Conservation (phyloP, 129 eudicot genomes). For the Centella asiatica region DNA sequence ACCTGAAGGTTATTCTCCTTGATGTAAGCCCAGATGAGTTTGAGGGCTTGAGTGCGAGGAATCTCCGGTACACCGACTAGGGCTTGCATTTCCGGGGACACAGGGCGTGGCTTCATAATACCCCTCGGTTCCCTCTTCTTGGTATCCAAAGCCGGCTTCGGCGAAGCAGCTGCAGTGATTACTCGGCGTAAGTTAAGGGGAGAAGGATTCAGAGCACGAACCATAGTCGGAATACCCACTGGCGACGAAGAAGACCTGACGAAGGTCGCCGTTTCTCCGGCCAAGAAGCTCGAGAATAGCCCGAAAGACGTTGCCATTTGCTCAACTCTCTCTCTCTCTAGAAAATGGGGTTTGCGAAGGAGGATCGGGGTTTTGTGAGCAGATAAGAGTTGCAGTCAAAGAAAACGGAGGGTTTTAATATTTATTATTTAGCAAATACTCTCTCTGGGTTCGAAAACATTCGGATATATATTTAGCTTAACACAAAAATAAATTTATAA, state of each 20-base stretch:
- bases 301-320: slow-evolving; percentile 39
- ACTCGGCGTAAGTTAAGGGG: slow-evolving; percentile 17
- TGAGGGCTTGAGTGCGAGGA: slow-evolving; percentile 48
- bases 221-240: background rate
- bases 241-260: slow-evolving; percentile 13
- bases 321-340: no score
- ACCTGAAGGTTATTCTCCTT: slow-evolving; percentile 50
- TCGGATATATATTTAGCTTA: no score
- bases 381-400: slow-evolving; percentile 1
- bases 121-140: slow-evolving; percentile 46
- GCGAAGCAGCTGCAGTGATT: slow-evolving; percentile 25
- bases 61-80: slow-evolving; percentile 47
- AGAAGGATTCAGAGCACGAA: slow-evolving; percentile 1
- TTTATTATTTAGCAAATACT: no score
- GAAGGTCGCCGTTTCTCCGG: slow-evolving; percentile 25
- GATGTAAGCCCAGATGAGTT: slow-evolving; percentile 52
- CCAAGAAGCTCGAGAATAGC: slow-evolving; percentile 14
- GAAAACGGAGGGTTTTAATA: no score
- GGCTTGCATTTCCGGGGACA: slow-evolving; percentile 56
- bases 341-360: background rate
- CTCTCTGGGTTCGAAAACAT: no score
- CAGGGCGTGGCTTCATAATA: slow-evolving; percentile 46
- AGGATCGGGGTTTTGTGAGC: background rate
- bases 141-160: slow-evolving; percentile 38
- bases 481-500: no score